Evolutionary conservation across 2,329 filamentous ascomycete genomes (phyloP).

Genomic region (Venturia nashicola): DNA sequence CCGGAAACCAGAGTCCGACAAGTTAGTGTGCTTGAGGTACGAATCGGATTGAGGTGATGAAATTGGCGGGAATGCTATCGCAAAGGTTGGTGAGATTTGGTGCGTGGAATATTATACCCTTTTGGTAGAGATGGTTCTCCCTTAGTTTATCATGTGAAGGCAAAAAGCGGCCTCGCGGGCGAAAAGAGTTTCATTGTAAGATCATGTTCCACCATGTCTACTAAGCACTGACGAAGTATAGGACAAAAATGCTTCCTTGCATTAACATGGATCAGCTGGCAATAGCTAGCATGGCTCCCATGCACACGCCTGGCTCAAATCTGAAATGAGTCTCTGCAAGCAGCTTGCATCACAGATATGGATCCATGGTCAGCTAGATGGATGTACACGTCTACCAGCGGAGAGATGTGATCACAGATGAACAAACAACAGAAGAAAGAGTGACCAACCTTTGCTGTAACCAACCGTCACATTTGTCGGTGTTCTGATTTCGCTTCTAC

Average conservation of each 20-base stretch:
- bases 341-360: neutral
- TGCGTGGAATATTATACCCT: neutral
- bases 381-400: neutral
- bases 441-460: neutral
- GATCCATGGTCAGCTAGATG: neutral
- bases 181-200: neutral
- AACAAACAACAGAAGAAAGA: neutral
- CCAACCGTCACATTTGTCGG: neutral
- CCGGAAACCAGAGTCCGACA: constrained; percentile 6
- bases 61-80: neutral
- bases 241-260: neutral
- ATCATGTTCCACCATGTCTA: neutral
- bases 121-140: neutral
- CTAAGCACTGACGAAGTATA: neutral
- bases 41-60: constrained; percentile 4
- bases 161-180: neutral
- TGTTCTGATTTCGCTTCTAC: neutral
- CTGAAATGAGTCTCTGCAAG: neutral
- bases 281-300: too few species aligned
- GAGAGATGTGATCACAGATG: neutral
- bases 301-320: too few species aligned
- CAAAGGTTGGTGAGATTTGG: neutral
- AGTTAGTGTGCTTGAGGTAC: constrained; percentile 8
- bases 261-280: too few species aligned
- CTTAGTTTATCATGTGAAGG: neutral